Base-by-base conservation (phyloP, 2,329 filamentous ascomycete genomes). In the Pseudocercospora musae region DNA sequence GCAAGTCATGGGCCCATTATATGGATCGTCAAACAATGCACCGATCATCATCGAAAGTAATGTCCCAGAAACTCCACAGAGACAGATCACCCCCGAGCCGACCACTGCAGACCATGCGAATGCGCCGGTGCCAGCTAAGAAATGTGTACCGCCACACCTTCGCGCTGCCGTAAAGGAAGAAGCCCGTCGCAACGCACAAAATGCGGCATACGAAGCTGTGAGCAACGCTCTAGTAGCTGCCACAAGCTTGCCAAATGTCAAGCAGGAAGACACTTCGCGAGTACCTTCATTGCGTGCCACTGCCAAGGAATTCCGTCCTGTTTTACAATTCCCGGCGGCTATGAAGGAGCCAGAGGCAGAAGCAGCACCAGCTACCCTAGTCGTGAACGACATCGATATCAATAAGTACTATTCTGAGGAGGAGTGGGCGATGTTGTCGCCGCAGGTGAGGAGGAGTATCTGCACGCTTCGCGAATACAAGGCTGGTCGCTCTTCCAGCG, bases 291-390 rank as follows among this genome's bases (percentile, higher is more conserved):
- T 72, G 3, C 62, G 71, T 58, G 69, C 70, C 10, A 71, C 69
- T 23, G 71, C 70, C 7, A 46, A 62, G 42, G 63, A 68, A 29
- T 72, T 72, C 64, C 68, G 33, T 57, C 71, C 71, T 13, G 65
- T 68, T 25, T 60, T 48, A 4, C 60, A 40, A 37, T 57, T 44
- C 7, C 33, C 37, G 7, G 11, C 8, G 10, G 23, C 55, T 20
- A 23, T 23, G n/a, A 9, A 15, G 25, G 20, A 65, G 54, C 60
- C 65, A 15, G 23, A 62, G 33, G 54, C 49, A 10, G 48, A 25
- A 49, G 56, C 23, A 61, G 46, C n/a, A 15, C 48, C 18, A 37
- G 15, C 58, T 37, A n/a, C 8, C 4, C 58, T 20, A 15, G 21
- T 31, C 18, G 27, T 40, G 11, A 54, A 20, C 4, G 25, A 37